These are phyloP conservation scores for Fusarium bulbicola DNA, from an alignment of 2,329 filamentous ascomycete genomes.

Conservation along the genomic window DNA sequence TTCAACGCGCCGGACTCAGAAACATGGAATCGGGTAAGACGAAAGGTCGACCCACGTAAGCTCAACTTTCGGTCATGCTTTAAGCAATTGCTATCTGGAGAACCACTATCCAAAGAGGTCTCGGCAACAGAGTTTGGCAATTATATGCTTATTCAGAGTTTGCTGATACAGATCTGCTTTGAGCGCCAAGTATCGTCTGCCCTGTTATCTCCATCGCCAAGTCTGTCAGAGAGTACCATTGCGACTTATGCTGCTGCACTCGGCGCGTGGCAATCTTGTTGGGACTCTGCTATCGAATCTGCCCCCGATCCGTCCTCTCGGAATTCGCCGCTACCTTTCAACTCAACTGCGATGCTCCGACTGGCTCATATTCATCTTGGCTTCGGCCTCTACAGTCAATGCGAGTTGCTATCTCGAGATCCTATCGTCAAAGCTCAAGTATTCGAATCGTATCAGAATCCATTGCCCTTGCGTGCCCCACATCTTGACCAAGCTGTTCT, in stretches of 20 bases:
- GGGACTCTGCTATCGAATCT: neutral
- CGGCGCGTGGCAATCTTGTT: neutral
- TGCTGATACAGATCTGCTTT: constrained; percentile 19
- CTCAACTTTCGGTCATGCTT: neutral
- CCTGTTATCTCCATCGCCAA: neutral
- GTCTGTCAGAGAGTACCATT: neutral
- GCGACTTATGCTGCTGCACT: neutral
- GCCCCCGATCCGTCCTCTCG: neutral
- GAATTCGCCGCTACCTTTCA: neutral
- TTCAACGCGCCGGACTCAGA: neutral
- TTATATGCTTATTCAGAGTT: constrained; percentile 21
- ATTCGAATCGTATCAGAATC: neutral
- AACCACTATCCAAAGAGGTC: neutral
- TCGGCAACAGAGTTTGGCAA: constrained; percentile 20
- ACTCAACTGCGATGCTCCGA: neutral
- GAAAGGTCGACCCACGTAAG: neutral
- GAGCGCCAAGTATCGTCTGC: constrained; percentile 11
- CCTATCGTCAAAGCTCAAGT: neutral
- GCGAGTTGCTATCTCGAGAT: neutral
- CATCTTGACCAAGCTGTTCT: constrained; percentile 20
- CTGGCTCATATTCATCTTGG: neutral
- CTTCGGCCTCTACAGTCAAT: neutral
- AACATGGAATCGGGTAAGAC: neutral
- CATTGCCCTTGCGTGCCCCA: neutral
- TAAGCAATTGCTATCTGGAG: neutral